These are phyloP conservation scores for Zygosaccharomyces gambellarensis DNA, from an alignment of 805 yeast genomes.

Conservation along the genomic window DNA sequence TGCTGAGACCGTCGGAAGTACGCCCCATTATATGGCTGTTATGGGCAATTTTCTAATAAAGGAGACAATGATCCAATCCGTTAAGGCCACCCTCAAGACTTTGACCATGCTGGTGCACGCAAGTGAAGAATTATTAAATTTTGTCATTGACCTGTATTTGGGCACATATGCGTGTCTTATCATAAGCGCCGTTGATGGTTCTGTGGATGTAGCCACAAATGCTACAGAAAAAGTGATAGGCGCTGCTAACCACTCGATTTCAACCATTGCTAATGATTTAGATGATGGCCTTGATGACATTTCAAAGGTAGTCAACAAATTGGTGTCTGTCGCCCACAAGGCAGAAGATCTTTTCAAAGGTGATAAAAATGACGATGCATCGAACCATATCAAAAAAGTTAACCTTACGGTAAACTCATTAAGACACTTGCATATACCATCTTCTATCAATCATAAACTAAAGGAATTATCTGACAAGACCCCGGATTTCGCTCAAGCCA, in stretches of 20 bases:
- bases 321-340: constrained; percentile 47
- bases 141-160: constrained; percentile 64
- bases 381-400: constrained; percentile 39
- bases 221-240: constrained; percentile 60
- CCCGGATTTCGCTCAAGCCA: constrained; percentile 63
- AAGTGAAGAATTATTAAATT: constrained; percentile 53
- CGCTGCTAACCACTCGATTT: constrained; percentile 58
- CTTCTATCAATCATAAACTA: constrained; percentile 55
- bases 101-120: constrained; percentile 49
- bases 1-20: constrained; percentile 35
- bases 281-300: constrained; percentile 63
- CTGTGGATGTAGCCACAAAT: constrained; percentile 67
- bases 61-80: constrained; percentile 44
- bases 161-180: constrained; percentile 87
- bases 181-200: constrained; percentile 67
- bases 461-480: constrained; percentile 46
- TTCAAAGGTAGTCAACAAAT: constrained; percentile 50
- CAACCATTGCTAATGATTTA: constrained; percentile 51
- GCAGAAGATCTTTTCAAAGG: constrained; percentile 55
- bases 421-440: constrained; percentile 58
- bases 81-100: constrained; percentile 42
- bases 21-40: constrained; percentile 54
- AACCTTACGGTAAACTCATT: constrained; percentile 55
- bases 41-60: constrained; percentile 51
- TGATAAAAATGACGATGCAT: constrained; percentile 33